Base-by-base conservation (phyloP, 176 grass and related monocot species). In the Luzula sylvatica region DNA sequence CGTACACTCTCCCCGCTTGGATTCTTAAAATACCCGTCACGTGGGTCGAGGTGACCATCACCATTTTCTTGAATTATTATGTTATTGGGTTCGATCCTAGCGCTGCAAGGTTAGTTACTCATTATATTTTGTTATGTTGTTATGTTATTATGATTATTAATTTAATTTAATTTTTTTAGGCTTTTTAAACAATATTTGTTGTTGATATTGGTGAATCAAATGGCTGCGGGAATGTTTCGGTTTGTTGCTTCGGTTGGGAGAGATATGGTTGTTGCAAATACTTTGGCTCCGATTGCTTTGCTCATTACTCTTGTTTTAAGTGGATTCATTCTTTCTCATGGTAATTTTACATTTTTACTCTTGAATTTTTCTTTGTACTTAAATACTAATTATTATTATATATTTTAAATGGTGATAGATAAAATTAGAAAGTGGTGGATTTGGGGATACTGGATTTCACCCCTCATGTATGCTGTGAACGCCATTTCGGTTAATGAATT, bases 361-460 rank as follows among this genome's bases (percentile, higher is more conserved):
- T 7, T 0, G 30, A 35, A 35, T 1, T 35, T 35, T 35, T 9
- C 9, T 20, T 11, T 42, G 20, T 68, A 20, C 5, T 68, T 27
- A 19, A 55, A 20, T 52, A 14, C 11, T 18, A 38, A 26, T 45
- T 55, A 69, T 17, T 56, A 15, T 43, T 35, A 15, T 24, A 42
- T n/a, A 26, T 45, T 27, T n/a, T 19, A 52, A 42, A 43, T 73
- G 15, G 35, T 72, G 51, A 41, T 55, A 86, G 82, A 80, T 60
- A 64, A 86, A 56, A 73, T 86, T 23, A 79, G 66, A 55, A 75
- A 69, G 25, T 86, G 75, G 71, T 86, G 75, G 82, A 86, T 86
- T 46, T 86, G 82, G 82, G 82, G 75, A 1, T 86, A 86, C 66
- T 86, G 82, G 82, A 58, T 61, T 46, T 86, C 82, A 11, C 82